Evolutionary conservation across 306 rosid genomes (phyloP).

Genomic region (Cucumis sativus): Cucumber_9930_V3 NC_026655.2:2901501-2902000

Average conservation of each 20-base stretch:
- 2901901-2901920: no score
- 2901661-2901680: conserved; percentile 54
- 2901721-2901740: no score
- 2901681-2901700: conserved; percentile 20
- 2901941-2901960: no score
- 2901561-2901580: conserved; percentile 29
- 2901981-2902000: no score
- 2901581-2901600: conserved; percentile 27
- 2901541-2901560: conserved; percentile 78
- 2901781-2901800: no score
- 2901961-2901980: no score
- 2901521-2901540: conserved; percentile 62
- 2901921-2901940: no score
- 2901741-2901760: no score
- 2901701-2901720: background rate
- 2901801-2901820: conserved; percentile 34
- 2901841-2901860: conserved; percentile 50
- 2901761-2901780: no score
- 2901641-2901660: conserved; percentile 71
- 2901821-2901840: conserved; percentile 39
- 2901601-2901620: conserved; percentile 48
- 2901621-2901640: conserved; percentile 50
- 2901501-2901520: conserved; percentile 67
- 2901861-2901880: conserved; percentile 72
- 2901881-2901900: conserved; percentile 48